phyloP scores from a whole-genome alignment of 305 asterid genomes.

The Andrographis paniculata region DNA sequence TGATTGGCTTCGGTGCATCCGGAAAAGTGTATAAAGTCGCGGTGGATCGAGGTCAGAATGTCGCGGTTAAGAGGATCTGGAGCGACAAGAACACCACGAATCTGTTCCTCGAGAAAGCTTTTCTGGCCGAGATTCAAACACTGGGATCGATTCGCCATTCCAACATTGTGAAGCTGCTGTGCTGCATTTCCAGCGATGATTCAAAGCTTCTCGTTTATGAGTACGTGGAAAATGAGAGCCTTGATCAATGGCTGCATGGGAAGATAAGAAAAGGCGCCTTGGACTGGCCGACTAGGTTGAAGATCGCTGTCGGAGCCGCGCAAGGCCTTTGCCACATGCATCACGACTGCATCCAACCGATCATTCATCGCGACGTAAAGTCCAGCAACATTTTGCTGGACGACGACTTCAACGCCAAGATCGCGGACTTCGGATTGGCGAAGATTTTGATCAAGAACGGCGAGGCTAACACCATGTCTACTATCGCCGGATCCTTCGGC shows the following conservation, averaged over 20 bases:
- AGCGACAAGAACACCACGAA: conserved; percentile 34
- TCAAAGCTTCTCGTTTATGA: conserved; percentile 87
- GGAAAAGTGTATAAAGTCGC: conserved; percentile 70
- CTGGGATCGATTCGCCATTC: conserved; percentile 78
- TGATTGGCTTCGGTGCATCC: conserved; percentile 83
- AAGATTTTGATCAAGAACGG: conserved; percentile 59
- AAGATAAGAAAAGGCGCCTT: conserved; percentile 35
- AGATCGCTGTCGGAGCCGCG: conserved; percentile 72
- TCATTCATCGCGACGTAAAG: conserved; percentile 78
- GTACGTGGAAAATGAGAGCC: conserved; percentile 76
- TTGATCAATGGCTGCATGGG: conserved; percentile 71
- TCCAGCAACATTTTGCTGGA: conserved; percentile 90
- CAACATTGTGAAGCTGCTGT: conserved; percentile 79
- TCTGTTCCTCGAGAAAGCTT: conserved; percentile 52
- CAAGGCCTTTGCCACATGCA: conserved; percentile 89
- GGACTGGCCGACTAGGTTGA: conserved; percentile 79
- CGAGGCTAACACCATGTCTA: conserved; percentile 72
- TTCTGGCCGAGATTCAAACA: conserved; percentile 67
- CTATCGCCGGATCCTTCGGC: conserved; percentile 85
- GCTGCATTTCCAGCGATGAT: conserved; percentile 71
- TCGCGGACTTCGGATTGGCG: conserved; percentile 90
- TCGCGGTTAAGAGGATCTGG: conserved; percentile 78
- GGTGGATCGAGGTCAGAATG: conserved; percentile 35
- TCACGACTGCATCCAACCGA: conserved; percentile 68
- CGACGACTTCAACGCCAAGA: conserved; percentile 55